These are phyloP conservation scores for Hypholoma fasciculare DNA, from an alignment of 768 basidiomycete species.

Conservation along the genomic window DNA sequence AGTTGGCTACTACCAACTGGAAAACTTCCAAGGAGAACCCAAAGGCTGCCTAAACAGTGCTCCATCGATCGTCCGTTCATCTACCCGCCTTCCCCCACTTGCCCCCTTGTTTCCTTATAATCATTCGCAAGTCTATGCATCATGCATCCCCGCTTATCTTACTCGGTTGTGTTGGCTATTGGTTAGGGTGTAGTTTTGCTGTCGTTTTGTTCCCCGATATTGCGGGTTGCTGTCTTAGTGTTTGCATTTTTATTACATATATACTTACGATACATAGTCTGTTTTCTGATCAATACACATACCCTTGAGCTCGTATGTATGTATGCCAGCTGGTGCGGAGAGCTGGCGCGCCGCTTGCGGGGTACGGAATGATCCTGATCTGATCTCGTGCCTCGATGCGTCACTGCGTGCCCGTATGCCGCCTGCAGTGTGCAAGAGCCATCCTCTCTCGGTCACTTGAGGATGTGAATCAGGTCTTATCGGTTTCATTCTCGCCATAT, in stretches of 20 bases:
- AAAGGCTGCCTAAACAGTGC: slow-evolving; percentile 29
- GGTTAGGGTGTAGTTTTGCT: slow-evolving; percentile 20
- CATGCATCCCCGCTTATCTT: slow-evolving; percentile 21
- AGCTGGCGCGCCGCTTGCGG: slow-evolving; percentile 4
- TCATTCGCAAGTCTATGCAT: slow-evolving; percentile 13
- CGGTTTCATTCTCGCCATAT: slow-evolving; percentile 11
- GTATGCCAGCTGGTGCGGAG: slow-evolving; percentile 18
- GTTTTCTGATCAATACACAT: slow-evolving; percentile 5
- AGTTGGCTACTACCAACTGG: slow-evolving; percentile 76
- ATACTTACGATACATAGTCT: slow-evolving; percentile 23
- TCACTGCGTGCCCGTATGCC: slow-evolving; percentile 16
- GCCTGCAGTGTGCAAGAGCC: slow-evolving; percentile 28
- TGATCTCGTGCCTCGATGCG: slow-evolving; percentile 24
- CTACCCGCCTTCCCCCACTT: slow-evolving; percentile 6
- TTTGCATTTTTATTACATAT: slow-evolving; percentile 26
- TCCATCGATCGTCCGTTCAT: neutral
- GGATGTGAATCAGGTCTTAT: slow-evolving; percentile 27
- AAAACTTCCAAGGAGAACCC: slow-evolving; percentile 73
- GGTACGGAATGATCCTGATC: slow-evolving; percentile 13
- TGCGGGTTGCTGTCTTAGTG: slow-evolving; percentile 22
- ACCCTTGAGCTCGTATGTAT: neutral
- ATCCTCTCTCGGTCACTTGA: slow-evolving; percentile 30
- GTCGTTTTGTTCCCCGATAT: slow-evolving; percentile 18
- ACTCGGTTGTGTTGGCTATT: slow-evolving; percentile 24
- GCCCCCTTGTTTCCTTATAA: slow-evolving; percentile 7